phyloP scores from a whole-genome alignment of 2,329 filamentous ascomycete genomes.

The Rutstroemia sp. region DNA sequence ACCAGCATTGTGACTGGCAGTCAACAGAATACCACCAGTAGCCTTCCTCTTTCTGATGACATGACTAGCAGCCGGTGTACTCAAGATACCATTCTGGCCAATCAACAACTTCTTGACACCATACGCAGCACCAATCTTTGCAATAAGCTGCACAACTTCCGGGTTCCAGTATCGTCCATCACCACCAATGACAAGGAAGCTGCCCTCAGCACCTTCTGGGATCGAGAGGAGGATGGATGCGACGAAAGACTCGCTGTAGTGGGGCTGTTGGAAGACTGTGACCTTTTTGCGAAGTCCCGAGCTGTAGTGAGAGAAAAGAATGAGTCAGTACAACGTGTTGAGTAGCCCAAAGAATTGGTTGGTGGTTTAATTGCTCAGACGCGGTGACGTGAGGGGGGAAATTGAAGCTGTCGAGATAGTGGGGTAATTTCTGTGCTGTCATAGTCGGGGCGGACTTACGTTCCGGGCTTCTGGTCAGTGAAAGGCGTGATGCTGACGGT shows the following conservation, averaged over 20 bases:
- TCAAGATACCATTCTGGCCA: constrained; percentile 93
- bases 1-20: constrained; percentile 96
- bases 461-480: constrained; percentile 96
- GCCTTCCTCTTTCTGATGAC: constrained; percentile 91
- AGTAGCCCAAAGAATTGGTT: background rate
- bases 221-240: constrained; percentile 93
- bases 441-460: constrained; percentile 57
- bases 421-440: constrained; percentile 13
- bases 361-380: background rate
- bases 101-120: constrained; percentile 98
- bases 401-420: background rate
- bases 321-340: constrained; percentile 5
- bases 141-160: constrained; percentile 92
- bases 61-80: constrained; percentile 92
- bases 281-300: constrained; percentile 99
- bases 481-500: constrained; percentile 80
- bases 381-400: background rate
- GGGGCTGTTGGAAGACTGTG: constrained; percentile 87
- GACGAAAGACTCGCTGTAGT: constrained; percentile 96
- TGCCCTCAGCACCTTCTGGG: constrained; percentile 78
- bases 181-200: constrained; percentile 88
- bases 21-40: constrained; percentile 92
- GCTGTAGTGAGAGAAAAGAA: constrained; percentile 39
- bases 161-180: constrained; percentile 97
- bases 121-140: constrained; percentile 93